Evolutionary conservation across 1,284 basidiomycete species (phyloP), one percentile per base, ranked within the genome.

Genomic region (Ustilago shanxiensis): DNA sequence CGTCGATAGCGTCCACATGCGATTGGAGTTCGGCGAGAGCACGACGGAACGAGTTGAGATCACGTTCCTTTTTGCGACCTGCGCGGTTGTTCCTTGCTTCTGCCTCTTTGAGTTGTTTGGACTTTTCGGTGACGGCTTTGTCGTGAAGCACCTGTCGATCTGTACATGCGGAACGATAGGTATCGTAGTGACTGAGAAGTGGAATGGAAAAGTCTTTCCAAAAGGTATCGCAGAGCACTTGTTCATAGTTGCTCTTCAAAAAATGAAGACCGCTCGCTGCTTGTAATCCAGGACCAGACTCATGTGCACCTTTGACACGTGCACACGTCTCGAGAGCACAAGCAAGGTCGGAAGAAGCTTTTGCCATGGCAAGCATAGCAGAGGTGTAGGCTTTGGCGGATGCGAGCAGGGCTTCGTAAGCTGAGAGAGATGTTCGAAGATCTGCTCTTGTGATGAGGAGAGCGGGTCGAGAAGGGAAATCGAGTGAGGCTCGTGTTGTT

Each of bases 121-220:
- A 95, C 88, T 92, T 94, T 82, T 94, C 93, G 56, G 90, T 89
- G 47, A 85, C 73, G 8, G 79, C 79, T 49, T 77, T 80, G 44
- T 86, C 84, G 66, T 86, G 83, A 18, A 57, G 39, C 37, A 81
- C 60, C 53, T 86, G 83, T 5, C 86, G 74, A 31, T 86, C 86
- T 20, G 90, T 89, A 28, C 94, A 91, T 58, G 91, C 89, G 18
- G 89, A 88, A 60, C 90, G 90, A 87, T 97, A 97, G 11, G 90
- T 90, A 57, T 95, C 93, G 62, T 96, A 87, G 72, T 93, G 92
- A 83, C 93, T 91, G 39, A 92, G 90, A 54, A 97, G 87, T 0
- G 95, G 95, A 81, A 92, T 93, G 87, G 96, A 94, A 73, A 97
- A 95, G 62, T 92, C 93, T 80, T 92, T 93, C 87, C 95, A 94